Percentiles rank a stretch among this genome's conserved stretches.
phyloP scores from a whole-genome alignment of 768 basidiomycete species.

The Russula griseocarnosa region DNA sequence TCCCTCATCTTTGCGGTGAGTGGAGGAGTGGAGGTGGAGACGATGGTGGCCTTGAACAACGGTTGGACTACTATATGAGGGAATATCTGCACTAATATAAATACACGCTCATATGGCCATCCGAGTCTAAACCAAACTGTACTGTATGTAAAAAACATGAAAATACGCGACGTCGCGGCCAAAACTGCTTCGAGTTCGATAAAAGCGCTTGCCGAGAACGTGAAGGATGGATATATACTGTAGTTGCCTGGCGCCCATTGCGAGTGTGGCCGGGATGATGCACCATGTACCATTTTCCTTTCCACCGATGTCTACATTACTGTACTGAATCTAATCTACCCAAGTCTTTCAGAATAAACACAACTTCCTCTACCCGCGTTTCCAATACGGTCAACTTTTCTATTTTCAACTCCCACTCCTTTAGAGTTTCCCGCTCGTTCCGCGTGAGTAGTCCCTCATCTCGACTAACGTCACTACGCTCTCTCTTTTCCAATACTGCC shows the following conservation, averaged over 20 bases:
- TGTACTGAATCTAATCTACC: constrained; percentile 4
- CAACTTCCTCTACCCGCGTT: constrained; percentile 80
- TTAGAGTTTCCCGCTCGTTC: constrained; percentile 71
- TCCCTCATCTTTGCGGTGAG: constrained; percentile 7
- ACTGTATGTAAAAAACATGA: no score
- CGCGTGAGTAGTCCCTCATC: constrained; percentile 64
- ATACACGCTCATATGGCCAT: no score
- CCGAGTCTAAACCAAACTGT: no score
- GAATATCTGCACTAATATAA: not conserved
- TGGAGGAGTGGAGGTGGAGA: not conserved
- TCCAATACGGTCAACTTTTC: constrained; percentile 76
- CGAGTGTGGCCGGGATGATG: no score
- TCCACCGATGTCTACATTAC: constrained; percentile 4
- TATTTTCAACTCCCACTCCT: constrained; percentile 68
- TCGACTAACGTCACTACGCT: constrained; percentile 79
- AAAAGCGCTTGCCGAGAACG: no score
- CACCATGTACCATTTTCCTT: not conserved
- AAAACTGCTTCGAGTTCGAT: no score
- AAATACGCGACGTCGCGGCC: no score
- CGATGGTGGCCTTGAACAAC: not conserved
- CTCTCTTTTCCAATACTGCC: constrained; percentile 74
- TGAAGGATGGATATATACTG: not conserved
- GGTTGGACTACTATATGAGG: not conserved
- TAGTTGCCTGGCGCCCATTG: no score
- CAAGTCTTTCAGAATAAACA: constrained; percentile 87